Conservation (phyloP, 2,329 filamentous ascomycete species). For the Tolypocladium amazonense region DNA sequence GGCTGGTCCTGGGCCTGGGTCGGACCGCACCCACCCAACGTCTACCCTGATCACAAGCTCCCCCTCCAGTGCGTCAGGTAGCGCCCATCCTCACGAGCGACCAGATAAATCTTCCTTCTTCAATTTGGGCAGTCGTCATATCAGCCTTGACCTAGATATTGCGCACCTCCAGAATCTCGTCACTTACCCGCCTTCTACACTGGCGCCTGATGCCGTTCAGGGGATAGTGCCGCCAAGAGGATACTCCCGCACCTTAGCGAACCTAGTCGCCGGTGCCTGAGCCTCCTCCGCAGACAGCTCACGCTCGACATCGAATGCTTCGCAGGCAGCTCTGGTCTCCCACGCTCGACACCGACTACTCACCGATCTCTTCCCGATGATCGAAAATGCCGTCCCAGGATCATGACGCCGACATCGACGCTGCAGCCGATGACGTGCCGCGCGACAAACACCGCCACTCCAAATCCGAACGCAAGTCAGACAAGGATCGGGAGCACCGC, state of each 20-base stretch:
- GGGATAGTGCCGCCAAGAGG: background rate
- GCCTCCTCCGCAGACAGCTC: too few species aligned
- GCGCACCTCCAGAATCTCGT: background rate
- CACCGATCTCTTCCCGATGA: slow-evolving; percentile 20
- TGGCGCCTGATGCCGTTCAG: background rate
- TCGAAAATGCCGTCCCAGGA: slow-evolving; percentile 29
- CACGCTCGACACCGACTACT: too few species aligned
- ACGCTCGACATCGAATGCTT: too few species aligned
- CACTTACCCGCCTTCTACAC: background rate
- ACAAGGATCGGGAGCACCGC: slow-evolving; percentile 20
- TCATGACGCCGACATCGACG: slow-evolving; percentile 26
- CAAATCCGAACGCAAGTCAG: slow-evolving; percentile 27
- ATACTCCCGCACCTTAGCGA: background rate
- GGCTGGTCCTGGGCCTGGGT: background rate
- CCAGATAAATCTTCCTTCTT: background rate
- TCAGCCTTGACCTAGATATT: background rate
- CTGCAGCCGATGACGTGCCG: slow-evolving; percentile 20
- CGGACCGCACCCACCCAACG: background rate
- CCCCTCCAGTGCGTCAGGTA: background rate
- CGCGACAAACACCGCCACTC: slow-evolving; percentile 29
- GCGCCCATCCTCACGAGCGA: background rate
- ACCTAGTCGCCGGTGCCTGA: background rate
- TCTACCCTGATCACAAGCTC: background rate
- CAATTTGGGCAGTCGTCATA: background rate
- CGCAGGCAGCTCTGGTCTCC: background rate